These are phyloP conservation scores for Solanum rostratum DNA, from an alignment of 257 asterid genomes.

Conservation along the genomic window DNA sequence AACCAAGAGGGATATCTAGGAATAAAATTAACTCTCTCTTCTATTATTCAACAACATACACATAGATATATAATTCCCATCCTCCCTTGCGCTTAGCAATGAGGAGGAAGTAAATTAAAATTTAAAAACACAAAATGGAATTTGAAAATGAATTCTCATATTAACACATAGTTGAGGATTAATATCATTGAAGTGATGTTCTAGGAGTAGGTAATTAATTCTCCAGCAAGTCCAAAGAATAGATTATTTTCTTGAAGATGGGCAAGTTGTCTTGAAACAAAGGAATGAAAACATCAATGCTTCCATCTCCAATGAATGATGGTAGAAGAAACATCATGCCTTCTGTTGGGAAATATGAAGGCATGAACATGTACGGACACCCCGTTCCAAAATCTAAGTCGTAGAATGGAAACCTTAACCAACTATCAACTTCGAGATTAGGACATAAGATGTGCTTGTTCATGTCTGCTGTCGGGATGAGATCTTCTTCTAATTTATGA, in stretches of 20 bases:
- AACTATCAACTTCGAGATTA: conserved; percentile 68
- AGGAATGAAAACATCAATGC: conserved; percentile 25
- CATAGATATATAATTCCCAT: neutral
- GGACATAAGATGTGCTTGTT: conserved; percentile 52
- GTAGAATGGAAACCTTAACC: conserved; percentile 79
- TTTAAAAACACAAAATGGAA: neutral
- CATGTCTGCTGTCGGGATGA: conserved; percentile 49
- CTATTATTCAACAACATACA: neutral
- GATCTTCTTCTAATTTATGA: conserved; percentile 33
- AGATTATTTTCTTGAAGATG: conserved; percentile 49
- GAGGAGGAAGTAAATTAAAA: neutral
- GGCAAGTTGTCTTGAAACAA: conserved; percentile 43
- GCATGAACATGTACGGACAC: conserved; percentile 62
- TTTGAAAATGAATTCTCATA: neutral
- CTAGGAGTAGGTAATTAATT: neutral
- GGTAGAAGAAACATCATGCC: conserved; percentile 38
- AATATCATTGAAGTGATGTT: neutral
- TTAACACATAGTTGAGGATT: neutral
- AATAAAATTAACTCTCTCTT: neutral
- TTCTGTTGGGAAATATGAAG: conserved; percentile 60
- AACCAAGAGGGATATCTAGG: neutral
- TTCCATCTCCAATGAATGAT: neutral
- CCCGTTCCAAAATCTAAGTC: conserved; percentile 78
- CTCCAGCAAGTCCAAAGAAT: conserved; percentile 29
- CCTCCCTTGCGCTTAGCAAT: neutral